Percentiles rank a stretch among this genome's conserved stretches.
Evolutionary conservation across 2,329 filamentous ascomycete species (phyloP).

Genomic region (Fusarium solani-melongenae): DNA sequence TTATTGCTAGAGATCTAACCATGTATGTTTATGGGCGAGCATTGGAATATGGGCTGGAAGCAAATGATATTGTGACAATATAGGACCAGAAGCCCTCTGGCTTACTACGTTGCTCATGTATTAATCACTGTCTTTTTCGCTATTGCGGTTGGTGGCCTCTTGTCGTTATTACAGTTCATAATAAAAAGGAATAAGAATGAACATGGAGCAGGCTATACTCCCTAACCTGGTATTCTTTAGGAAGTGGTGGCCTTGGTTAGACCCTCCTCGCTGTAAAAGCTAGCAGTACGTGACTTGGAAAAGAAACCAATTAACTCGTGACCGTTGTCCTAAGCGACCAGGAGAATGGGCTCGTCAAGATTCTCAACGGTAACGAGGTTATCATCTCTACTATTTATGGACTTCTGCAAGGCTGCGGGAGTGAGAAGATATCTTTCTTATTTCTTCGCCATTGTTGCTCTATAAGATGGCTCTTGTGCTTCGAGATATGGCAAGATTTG

Average conservation of each 20-base stretch:
- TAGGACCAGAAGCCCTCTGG: too few relatives aligned
- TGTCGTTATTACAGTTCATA: too few relatives aligned
- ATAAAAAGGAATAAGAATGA: too few relatives aligned
- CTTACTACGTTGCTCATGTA: too few relatives aligned
- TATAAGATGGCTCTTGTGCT: background rate
- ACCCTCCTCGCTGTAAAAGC: background rate
- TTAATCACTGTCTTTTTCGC: too few relatives aligned
- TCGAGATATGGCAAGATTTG: background rate
- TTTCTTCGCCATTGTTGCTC: background rate
- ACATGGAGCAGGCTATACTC: background rate
- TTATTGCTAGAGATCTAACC: too few relatives aligned
- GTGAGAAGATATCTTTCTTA: background rate
- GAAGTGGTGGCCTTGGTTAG: background rate
- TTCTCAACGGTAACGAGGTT: background rate
- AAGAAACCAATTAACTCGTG: background rate
- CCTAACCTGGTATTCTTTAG: background rate
- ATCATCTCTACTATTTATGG: background rate
- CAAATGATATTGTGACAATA: too few relatives aligned
- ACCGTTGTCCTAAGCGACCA: background rate
- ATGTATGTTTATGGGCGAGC: too few relatives aligned
- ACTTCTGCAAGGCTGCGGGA: background rate
- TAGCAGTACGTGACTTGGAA: background rate
- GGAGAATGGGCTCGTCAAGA: background rate
- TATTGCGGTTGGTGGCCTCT: too few relatives aligned
- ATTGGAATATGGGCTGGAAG: too few relatives aligned